A percentile compares a stretch with the other conserved stretches of the same genome.
phyloP scores from a whole-genome alignment of 2,329 filamentous ascomycete species.

The Xylariaceae sp. region DNA sequence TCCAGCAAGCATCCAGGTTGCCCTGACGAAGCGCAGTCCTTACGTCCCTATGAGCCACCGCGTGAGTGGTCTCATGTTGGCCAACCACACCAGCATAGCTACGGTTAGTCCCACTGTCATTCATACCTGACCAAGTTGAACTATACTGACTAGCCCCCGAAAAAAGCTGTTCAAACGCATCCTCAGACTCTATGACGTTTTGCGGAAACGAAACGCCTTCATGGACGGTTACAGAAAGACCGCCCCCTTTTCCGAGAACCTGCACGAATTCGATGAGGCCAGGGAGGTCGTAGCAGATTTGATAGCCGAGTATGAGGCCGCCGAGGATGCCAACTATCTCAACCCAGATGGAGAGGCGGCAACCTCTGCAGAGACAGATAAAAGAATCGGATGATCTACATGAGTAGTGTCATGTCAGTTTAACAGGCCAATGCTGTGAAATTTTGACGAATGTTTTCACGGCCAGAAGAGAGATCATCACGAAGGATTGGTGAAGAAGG shows the following conservation, averaged over 20 bases:
- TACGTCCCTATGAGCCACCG: conserved; percentile 92
- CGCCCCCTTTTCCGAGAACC: conserved; percentile 82
- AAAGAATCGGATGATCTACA: conserved; percentile 37
- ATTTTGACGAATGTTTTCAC: not conserved
- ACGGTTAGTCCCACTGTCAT: conserved; percentile 51
- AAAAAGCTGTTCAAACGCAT: conserved; percentile 82
- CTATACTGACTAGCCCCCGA: not conserved
- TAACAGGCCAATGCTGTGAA: not conserved
- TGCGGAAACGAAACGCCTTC: conserved; percentile 95
- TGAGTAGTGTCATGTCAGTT: not conserved
- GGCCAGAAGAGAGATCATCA: not conserved
- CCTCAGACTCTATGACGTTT: conserved; percentile 82
- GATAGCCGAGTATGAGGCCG: conserved; percentile 92
- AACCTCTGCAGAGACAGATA: conserved; percentile 50
- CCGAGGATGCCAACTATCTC: conserved; percentile 84
- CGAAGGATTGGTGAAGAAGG: conserved; percentile 22
- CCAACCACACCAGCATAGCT: conserved; percentile 95
- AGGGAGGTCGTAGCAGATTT: conserved; percentile 86
- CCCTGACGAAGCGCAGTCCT: conserved; percentile 90
- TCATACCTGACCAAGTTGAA: not conserved
- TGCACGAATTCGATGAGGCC: conserved; percentile 93
- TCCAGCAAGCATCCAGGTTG: conserved; percentile 94
- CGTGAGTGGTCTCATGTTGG: conserved; percentile 94
- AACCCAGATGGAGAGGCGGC: conserved; percentile 60
- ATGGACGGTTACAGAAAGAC: conserved; percentile 96